Evolutionary conservation across 257 asterid species (phyloP).

Genomic region (Nicotiana tomentosiformis): DNA sequence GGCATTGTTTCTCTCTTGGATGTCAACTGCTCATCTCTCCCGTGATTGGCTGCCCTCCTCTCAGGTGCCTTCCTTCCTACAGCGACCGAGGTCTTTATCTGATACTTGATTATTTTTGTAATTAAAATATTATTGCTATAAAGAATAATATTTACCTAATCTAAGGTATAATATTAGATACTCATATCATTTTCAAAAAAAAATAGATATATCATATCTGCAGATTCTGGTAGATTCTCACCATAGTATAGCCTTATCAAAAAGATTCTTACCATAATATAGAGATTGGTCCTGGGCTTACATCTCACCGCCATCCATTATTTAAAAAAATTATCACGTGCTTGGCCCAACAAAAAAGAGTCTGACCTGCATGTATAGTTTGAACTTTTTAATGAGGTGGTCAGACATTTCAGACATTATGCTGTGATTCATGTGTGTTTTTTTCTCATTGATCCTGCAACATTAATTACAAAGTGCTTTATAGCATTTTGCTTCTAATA

Average conservation of each 20-base stretch:
- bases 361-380: not conserved
- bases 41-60: not conserved
- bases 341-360: not conserved
- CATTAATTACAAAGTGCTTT: not conserved
- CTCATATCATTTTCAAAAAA: too few species aligned
- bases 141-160: not conserved
- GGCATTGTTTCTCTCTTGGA: not conserved
- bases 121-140: not conserved
- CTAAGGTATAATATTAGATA: not conserved
- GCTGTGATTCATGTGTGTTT: not conserved
- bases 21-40: not conserved
- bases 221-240: not conserved
- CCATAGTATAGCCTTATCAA: not conserved
- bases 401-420: not conserved
- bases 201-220: not conserved
- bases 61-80: not conserved
- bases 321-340: too few species aligned
- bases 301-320: not conserved
- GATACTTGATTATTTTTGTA: not conserved
- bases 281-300: not conserved
- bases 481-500: not conserved
- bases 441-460: not conserved
- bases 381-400: not conserved
- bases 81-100: not conserved
- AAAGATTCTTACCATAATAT: not conserved